Base-by-base conservation (phyloP, 2,329 filamentous ascomycete species). In the Botrytis sinoallii region DNA sequence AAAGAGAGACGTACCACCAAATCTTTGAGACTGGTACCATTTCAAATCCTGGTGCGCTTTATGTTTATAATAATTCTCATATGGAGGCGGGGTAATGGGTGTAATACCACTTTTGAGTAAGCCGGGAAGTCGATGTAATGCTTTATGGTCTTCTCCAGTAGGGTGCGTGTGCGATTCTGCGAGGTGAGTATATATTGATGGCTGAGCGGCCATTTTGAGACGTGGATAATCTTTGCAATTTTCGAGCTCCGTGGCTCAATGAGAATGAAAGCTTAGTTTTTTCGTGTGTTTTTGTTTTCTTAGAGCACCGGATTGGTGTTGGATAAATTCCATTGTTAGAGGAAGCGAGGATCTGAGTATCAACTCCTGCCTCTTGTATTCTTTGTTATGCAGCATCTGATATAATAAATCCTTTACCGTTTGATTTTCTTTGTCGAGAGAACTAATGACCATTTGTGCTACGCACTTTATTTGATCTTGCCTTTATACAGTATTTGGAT, bases 91-190 rank as follows among this genome's bases (percentile, higher is more conserved):
- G 8, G 60, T 71, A 7, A 71, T 40, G 5, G 70, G 70, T 3
- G 70, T 71, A 18, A 71, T 71, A 7, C 70, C 70, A 7, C 70
- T 71, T 42, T 71, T 71, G 6, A 71, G 46, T 18, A 42, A 7
- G 4, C 70, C 70, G 0, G 70, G 70, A 4, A 71, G 42, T 20
- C 16, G 35, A 35, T 32, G 44, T 7, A 71, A 4, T 3, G 25
- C 44, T 40, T 32, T 32, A 29, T 71, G 44, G 3, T 65, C 42
- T 18, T 25, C 25, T 10, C 70, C 70, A 20, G 42, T 65, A n/a
- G 70, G 70, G 10, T 71, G 59, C 6, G 70, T 71, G 22, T 71
- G 46, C 7, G 60, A 29, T 65, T 71, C 42, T n/a, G 70, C 70
- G 42, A 71, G 70, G 1, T 5, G 25, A 8, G 70, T 71, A 12